Base-by-base conservation (phyloP, 108 stramenopile species). In the Pseudonitzschia delicatissima region DNA sequence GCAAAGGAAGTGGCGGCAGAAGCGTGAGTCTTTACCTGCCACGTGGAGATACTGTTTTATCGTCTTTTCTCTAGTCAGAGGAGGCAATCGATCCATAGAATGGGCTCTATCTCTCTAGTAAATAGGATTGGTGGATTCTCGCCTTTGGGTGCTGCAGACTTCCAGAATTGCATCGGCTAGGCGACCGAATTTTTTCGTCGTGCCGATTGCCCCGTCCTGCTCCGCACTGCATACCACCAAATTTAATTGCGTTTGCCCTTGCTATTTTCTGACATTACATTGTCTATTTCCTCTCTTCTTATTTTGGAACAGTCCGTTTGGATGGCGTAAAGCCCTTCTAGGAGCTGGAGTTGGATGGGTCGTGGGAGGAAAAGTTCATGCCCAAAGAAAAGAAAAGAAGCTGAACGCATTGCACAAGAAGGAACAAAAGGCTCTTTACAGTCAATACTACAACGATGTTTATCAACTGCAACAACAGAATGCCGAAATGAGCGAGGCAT, bases 391-490 rank as follows among this genome's bases (percentile, higher is more conserved):
- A 55, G 57, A 78, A 27, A 92, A 88, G 67, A 88, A 92, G 65
- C 74, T 95, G 52, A 90, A 90, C 66, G 73, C 74, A 45, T 82
- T 84, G 49, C 89, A 90, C 77, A 75, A 85, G 65, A 78, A 90
- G 71, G 94, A 95, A 65, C 90, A 92, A 68, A 95, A 95, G 76
- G 78, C 86, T 4, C 75, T 92, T 9, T 95, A 95, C 73, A 88
- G 89, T 36, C 90, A 92, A 82, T 95, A 95, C 50, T 95, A 95
- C 76, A 90, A 90, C 44, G 94, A 95, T 71, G 91, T 95, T 17
- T 92, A 92, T 76, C 82, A 82, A 53, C 69, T 92, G 50, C 85
- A 95, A 70, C 83, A 90, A 47, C 86, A 94, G 69, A 91, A 93
- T 73, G 86, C 84, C 4, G 83, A 93, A 52, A 73, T 85, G 33